Percentiles rank a stretch among this genome's conserved stretches.
Evolutionary conservation across 441 rosid genomes (phyloP).

Genomic region (Euphorbia corollata): DNA sequence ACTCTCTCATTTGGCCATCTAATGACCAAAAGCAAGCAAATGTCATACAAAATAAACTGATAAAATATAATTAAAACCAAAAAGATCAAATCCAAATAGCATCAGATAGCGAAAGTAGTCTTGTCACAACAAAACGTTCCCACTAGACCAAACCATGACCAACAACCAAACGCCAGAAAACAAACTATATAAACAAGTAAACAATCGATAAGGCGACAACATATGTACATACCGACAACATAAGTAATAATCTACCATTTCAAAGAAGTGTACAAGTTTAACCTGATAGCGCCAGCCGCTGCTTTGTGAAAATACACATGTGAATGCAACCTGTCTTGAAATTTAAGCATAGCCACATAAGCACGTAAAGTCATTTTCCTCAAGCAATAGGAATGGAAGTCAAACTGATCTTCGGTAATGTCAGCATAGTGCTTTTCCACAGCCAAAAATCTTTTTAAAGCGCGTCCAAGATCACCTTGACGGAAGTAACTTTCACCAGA

Average conservation of each 20-base stretch:
- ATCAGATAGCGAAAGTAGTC: not conserved
- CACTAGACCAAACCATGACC: not conserved
- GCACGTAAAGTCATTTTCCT: conserved; percentile 97
- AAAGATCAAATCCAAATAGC: not conserved
- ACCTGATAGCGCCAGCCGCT: conserved; percentile 96
- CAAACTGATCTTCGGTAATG: conserved; percentile 97
- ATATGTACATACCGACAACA: not conserved
- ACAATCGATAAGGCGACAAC: not conserved
- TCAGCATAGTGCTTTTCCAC: conserved; percentile 99
- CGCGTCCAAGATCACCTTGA: conserved; percentile 94
- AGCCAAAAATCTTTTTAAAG: conserved; percentile 85
- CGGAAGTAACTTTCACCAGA: conserved; percentile 98
- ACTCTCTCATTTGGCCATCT: not conserved
- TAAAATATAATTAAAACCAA: not conserved
- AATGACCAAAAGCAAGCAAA: conserved; percentile 4
- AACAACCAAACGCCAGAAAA: not conserved
- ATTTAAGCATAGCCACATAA: conserved; percentile 96
- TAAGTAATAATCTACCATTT: not conserved
- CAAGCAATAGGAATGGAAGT: conserved; percentile 97
- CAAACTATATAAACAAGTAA: not conserved
- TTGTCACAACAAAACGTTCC: not conserved
- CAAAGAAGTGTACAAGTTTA: conserved; percentile 27
- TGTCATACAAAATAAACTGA: too few species aligned
- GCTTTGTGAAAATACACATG: conserved; percentile 94
- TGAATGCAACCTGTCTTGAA: conserved; percentile 94